Evolutionary conservation across 805 yeast genomes (phyloP), one percentile per base, ranked within the genome.

Genomic region (Cyberlindnera misumaiensis): DNA sequence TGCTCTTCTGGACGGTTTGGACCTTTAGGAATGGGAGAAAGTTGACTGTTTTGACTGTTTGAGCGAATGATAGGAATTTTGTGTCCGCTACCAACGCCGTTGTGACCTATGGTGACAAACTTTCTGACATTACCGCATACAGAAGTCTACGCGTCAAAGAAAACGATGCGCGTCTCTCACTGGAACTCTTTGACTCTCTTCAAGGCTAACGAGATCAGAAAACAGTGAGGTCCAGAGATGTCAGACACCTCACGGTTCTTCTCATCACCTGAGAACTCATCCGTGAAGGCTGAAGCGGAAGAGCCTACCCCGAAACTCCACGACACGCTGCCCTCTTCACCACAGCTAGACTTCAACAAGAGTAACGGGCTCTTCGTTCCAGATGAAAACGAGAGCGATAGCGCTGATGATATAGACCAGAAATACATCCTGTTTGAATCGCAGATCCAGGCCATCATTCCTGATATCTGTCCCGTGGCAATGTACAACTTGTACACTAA

Each of bases 391-490:
- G 44, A 38, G 16, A 28, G 30, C 7, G 55, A 48, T 3, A 48
- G 34, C 13, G 51, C 41, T 12, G 43, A 31, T 16, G 38, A 32
- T 4, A 33, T 15, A 8, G 51, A 51, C 18, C 48, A 47, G 17
- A 49, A 38, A 2, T 57, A 40, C 30, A 40, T 41, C 3, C 42
- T 54, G 3, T 64, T 64, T 39, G 56, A 56, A 36, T 49, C 58
- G 2, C 56, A 62, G 34, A 44, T 69, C 16, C 51, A 44, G 29
- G 62, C 60, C 3, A 58, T 68, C 30, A 57, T 68, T 12, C 63
- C 66, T 0, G 60, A 51, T 9, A 56, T 70, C 2, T 34, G 55
- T 8, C 45, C 46, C 1, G 12, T 35, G 0, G 40, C 49, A 4
- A 44, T 61, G 2, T 38, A 41, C 6, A 28, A 37, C 12, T 45